Base-by-base conservation (phyloP, 257 asterid genomes). In the Voacanga thouarsii region DNA sequence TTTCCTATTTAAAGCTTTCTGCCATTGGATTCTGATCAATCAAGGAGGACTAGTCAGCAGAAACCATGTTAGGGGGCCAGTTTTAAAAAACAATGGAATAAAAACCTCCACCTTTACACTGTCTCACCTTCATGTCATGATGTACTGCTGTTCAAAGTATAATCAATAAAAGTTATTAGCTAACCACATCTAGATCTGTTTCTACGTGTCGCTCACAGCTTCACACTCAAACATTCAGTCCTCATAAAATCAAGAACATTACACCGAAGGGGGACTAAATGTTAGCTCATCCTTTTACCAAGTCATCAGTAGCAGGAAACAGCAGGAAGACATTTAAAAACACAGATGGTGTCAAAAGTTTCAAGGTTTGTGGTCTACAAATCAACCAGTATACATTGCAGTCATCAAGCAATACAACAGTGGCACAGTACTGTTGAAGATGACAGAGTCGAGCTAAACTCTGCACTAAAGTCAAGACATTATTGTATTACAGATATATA, bases 401-500 rank as follows among this genome's bases (percentile, higher is more conserved):
- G 47, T 1, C 49, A 39, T 66, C 33, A 66, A 30, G 44, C 71
- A 39, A 66, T 66, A 66, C 49, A 66, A 30, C 37, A 60, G 39
- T n/a, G 30, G 0, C 66, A n/a, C 66, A 60, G 39, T 43, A 65
- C 63, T 76, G 71, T 84, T 77, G 88, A 81, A 81, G 80, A 81
- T 28, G 88, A 87, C 88, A 84, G 61, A 80, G 26, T 75, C 45
- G 63, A 56, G 72, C 53, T 75, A 75, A 61, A 77, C 55, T 64
- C 76, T 75, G 77, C 89, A 85, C 87, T 82, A 84, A 84, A 82
- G 83, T 82, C 89, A 81, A 88, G 88, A 83, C 78, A 56, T 23
- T 61, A 44, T 61, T 67, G 4, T 7, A 64, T 12, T 33, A 57
- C 21, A 3, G 21, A 53, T 33, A 37, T 14, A 74, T 6, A 37